These are phyloP conservation scores for Chimonanthus salicifolius DNA, from an alignment of 164 flowering plant genomes.

Conservation along the genomic window DNA sequence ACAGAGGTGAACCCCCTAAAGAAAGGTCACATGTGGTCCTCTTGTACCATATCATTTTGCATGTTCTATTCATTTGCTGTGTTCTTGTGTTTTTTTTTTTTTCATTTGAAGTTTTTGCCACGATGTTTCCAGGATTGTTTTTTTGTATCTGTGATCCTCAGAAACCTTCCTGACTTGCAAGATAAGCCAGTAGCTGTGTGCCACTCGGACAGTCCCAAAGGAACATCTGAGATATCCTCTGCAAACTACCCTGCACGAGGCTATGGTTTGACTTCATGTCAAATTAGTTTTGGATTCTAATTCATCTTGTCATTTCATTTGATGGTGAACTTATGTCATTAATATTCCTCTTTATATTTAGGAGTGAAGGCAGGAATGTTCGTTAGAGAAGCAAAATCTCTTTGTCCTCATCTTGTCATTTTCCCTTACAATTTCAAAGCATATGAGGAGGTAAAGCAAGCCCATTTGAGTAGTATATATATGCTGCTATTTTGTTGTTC, in stretches of 20 bases:
- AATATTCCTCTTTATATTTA: conserved; percentile 11
- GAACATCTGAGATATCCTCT: conserved; percentile 96
- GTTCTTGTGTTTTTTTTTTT: conserved; percentile 1
- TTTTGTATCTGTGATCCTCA: conserved; percentile 79
- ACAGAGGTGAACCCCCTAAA: no score
- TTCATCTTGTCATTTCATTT: conserved; percentile 3
- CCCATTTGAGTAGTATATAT: not conserved
- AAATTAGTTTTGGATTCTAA: not conserved
- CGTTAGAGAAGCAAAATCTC: conserved; percentile 88
- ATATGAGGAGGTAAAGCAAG: conserved; percentile 64
- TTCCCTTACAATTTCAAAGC: conserved; percentile 85
- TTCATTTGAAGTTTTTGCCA: not conserved
- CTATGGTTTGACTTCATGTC: conserved; percentile 45
- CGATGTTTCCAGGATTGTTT: conserved; percentile 73
- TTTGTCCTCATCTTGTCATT: conserved; percentile 86
- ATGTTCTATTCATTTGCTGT: not conserved
- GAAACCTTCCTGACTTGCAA: conserved; percentile 58
- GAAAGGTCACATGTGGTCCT: no score
- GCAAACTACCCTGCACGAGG: conserved; percentile 92
- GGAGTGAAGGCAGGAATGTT: conserved; percentile 95
- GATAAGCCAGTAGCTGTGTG: conserved; percentile 92
- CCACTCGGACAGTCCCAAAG: conserved; percentile 87
- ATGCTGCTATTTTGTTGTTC: not conserved
- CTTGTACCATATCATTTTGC: not conserved
- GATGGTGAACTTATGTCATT: not conserved